These are phyloP conservation scores for Mycena citricolor DNA, from an alignment of 1,284 basidiomycete species.

Conservation along the genomic window DNA sequence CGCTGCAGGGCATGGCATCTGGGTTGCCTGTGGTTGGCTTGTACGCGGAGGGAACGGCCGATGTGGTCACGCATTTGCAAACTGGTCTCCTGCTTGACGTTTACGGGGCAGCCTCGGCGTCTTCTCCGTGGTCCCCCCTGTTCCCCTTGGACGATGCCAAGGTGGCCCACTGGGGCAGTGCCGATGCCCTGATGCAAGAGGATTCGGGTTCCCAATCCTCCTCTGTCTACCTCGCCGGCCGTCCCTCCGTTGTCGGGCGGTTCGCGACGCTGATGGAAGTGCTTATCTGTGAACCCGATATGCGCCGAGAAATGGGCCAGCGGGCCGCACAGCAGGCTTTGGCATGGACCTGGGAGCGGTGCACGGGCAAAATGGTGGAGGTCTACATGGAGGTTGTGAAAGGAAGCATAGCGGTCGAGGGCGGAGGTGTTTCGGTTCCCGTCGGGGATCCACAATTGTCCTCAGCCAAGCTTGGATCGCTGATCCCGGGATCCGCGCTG, in stretches of 20 bases:
- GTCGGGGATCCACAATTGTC: no score
- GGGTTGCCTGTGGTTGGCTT: constrained; percentile 19
- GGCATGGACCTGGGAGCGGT: constrained; percentile 9
- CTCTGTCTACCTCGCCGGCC: neutral
- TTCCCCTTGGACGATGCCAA: neutral
- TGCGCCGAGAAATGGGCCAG: constrained; percentile 8
- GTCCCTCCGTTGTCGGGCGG: neutral
- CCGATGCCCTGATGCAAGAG: neutral
- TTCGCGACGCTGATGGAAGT: constrained; percentile 2
- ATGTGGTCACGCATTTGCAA: constrained; percentile 10
- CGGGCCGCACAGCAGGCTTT: neutral
- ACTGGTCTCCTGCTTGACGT: constrained; percentile 14
- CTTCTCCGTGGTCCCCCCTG: neutral
- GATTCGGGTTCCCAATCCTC: no score
- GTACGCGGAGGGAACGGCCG: constrained; percentile 18
- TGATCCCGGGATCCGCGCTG: no score
- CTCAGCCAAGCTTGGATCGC: no score
- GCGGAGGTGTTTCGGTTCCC: no score
- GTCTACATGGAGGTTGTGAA: constrained; percentile 11
- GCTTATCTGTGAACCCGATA: neutral
- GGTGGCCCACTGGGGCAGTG: neutral
- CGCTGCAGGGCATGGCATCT: constrained; percentile 19
- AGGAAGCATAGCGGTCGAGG: no score
- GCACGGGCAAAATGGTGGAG: constrained; percentile 9
- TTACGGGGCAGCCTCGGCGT: neutral